Conservation (phyloP, 345 rosid species). For the Ailanthus altissimus region DNA sequence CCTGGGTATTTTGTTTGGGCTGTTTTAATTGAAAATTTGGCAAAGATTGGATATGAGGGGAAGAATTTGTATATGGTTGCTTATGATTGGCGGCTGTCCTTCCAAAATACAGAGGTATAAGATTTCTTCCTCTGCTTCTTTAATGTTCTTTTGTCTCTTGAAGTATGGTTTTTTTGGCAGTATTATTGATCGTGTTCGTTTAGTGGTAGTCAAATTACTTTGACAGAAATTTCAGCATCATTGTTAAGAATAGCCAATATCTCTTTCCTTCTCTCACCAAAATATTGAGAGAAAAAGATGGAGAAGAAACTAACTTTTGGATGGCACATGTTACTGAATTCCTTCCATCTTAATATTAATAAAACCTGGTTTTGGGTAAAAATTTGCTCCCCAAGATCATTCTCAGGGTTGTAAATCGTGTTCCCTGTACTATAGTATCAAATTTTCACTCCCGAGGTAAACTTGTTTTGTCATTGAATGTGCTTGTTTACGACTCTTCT, state of each 20-base stretch:
- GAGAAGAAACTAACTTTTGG: neutral
- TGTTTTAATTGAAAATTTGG: slow-evolving; percentile 72
- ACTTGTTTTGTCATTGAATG: neutral
- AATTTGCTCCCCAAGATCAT: neutral
- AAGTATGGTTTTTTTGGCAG: neutral
- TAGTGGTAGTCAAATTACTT: neutral
- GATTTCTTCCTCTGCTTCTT: slow-evolving; percentile 16
- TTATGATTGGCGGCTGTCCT: slow-evolving; percentile 71
- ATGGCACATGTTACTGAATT: neutral
- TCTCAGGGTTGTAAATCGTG: neutral
- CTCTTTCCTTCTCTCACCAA: neutral
- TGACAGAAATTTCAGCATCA: neutral
- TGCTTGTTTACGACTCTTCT: neutral
- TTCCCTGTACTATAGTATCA: neutral
- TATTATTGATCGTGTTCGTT: neutral
- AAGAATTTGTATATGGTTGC: slow-evolving; percentile 71
- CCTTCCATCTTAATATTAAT: neutral
- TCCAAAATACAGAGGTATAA: slow-evolving; percentile 65
- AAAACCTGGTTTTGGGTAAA: neutral
- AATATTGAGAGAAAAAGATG: neutral
- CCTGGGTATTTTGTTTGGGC: slow-evolving; percentile 75
- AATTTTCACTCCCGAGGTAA: too few species aligned
- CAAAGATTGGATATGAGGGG: slow-evolving; percentile 73
- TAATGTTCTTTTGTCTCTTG: neutral
- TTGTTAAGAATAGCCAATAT: neutral